Evolutionary conservation across 2,329 filamentous ascomycete genomes (phyloP).

Genomic region (Shiraia sp.): DNA sequence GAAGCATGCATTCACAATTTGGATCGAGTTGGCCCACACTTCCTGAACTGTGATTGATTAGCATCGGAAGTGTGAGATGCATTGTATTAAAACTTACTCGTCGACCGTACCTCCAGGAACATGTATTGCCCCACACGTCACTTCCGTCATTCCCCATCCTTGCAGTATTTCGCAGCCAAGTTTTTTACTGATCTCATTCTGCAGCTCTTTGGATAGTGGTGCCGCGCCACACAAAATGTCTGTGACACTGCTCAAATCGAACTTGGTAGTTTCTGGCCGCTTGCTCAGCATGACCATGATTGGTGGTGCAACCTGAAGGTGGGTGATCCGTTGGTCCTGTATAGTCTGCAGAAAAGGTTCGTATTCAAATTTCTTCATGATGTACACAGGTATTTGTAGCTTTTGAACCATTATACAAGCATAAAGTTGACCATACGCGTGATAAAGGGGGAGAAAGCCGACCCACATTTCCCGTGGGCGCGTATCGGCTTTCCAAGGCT

Average conservation of each 20-base stretch:
- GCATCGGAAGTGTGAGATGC: neutral
- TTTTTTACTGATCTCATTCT: slow-evolving; percentile 44
- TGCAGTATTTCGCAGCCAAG: slow-evolving; percentile 44
- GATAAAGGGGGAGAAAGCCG: slow-evolving; percentile 49
- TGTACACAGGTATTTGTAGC: slow-evolving; percentile 50
- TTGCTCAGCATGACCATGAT: slow-evolving; percentile 52
- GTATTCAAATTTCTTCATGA: slow-evolving; percentile 49
- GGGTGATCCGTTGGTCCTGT: slow-evolving; percentile 43
- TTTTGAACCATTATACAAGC: slow-evolving; percentile 48
- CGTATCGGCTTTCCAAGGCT: slow-evolving; percentile 45
- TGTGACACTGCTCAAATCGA: slow-evolving; percentile 46
- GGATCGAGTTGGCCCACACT: slow-evolving; percentile 47
- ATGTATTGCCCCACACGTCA: slow-evolving; percentile 46
- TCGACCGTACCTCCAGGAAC: slow-evolving; percentile 42
- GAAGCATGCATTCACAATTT: slow-evolving; percentile 46
- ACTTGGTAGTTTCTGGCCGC: slow-evolving; percentile 47
- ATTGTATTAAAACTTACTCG: slow-evolving; percentile 26
- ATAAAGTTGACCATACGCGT: slow-evolving; percentile 54
- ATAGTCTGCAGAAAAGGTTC: slow-evolving; percentile 45
- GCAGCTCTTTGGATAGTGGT: slow-evolving; percentile 48
- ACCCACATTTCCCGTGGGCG: slow-evolving; percentile 55
- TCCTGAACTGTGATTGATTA: slow-evolving; percentile 32
- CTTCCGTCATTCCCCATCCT: slow-evolving; percentile 50
- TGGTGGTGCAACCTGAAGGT: slow-evolving; percentile 48
- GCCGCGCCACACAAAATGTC: slow-evolving; percentile 49